These are phyloP conservation scores for Talaromyces borbonicus DNA, from an alignment of 495 filamentous ascomycete species.

Conservation along the genomic window DNA sequence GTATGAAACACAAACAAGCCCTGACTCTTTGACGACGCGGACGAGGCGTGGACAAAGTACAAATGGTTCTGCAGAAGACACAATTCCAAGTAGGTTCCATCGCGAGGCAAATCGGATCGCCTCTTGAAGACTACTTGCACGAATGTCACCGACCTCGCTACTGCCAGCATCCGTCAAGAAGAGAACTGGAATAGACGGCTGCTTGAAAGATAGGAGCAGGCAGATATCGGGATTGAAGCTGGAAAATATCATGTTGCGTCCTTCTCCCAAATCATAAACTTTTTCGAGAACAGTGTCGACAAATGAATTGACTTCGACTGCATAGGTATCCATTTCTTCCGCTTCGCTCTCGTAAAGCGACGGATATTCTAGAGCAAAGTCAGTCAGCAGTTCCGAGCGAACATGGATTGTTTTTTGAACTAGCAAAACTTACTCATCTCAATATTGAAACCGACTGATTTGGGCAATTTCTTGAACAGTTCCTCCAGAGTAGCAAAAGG, in stretches of 20 bases:
- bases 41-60: constrained; percentile 85
- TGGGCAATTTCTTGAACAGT: constrained; percentile 75
- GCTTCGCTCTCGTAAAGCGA: constrained; percentile 92
- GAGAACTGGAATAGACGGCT: constrained; percentile 86
- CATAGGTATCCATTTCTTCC: constrained; percentile 95
- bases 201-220: constrained; percentile 87
- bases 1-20: constrained; percentile 94
- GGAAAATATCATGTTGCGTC: constrained; percentile 85
- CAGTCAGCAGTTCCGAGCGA: no score
- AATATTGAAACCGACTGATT: constrained; percentile 87
- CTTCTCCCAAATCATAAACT: constrained; percentile 66
- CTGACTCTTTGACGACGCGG: constrained; percentile 89
- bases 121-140: constrained; percentile 89
- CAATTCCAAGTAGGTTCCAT: constrained; percentile 92
- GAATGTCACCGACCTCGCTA: constrained; percentile 68
- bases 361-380: constrained; percentile 94
- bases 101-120: constrained; percentile 85
- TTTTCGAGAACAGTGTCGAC: constrained; percentile 85
- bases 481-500: constrained; percentile 93
- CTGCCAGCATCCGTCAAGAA: constrained; percentile 88
- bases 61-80: constrained; percentile 72
- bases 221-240: constrained; percentile 97
- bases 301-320: constrained; percentile 93
- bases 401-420: no score
- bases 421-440: constrained; percentile 63